Percentiles rank a stretch among this genome's conserved stretches.
phyloP scores from a whole-genome alignment of 495 filamentous ascomycete species.

The Umbilicaria muhlenbergii region DNA sequence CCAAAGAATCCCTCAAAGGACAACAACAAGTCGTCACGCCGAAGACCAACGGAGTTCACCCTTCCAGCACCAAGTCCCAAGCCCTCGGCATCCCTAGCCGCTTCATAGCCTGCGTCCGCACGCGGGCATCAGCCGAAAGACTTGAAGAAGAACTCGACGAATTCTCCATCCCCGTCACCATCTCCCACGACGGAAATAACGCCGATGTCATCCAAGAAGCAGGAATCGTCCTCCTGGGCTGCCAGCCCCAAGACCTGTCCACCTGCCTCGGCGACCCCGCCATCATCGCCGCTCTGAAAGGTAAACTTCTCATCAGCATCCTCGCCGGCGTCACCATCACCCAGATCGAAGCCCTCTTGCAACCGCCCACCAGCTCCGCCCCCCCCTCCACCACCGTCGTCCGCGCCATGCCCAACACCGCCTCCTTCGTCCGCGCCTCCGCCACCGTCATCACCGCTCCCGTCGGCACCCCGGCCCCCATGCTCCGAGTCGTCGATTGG shows the following conservation, averaged over 20 bases:
- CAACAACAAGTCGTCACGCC: background rate
- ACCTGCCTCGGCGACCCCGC: constrained; percentile 7
- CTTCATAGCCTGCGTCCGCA: constrained; percentile 11
- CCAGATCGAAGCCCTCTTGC: constrained; percentile 6
- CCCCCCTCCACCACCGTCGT: constrained; percentile 8
- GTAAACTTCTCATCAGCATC: constrained; percentile 15
- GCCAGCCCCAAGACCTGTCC: constrained; percentile 12
- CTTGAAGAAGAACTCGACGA: background rate
- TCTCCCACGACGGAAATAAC: constrained; percentile 9
- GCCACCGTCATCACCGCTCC: constrained; percentile 10
- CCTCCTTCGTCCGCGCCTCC: constrained; percentile 16
- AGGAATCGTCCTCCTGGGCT: constrained; percentile 11
- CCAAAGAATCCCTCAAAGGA: background rate
- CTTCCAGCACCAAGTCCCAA: background rate
- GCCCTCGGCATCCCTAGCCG: constrained; percentile 2
- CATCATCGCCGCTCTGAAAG: constrained; percentile 9
- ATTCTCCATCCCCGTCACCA: background rate
- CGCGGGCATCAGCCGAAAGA: background rate
- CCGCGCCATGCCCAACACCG: constrained; percentile 20
- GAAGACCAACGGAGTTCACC: background rate
- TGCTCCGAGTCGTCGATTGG: constrained; percentile 2
- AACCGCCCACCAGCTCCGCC: background rate
- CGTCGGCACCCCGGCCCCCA: background rate
- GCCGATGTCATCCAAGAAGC: constrained; percentile 11
- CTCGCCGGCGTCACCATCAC: constrained; percentile 12